Conservation (phyloP, 148 eudicot genomes). For the Amaranthus palmeri region DNA sequence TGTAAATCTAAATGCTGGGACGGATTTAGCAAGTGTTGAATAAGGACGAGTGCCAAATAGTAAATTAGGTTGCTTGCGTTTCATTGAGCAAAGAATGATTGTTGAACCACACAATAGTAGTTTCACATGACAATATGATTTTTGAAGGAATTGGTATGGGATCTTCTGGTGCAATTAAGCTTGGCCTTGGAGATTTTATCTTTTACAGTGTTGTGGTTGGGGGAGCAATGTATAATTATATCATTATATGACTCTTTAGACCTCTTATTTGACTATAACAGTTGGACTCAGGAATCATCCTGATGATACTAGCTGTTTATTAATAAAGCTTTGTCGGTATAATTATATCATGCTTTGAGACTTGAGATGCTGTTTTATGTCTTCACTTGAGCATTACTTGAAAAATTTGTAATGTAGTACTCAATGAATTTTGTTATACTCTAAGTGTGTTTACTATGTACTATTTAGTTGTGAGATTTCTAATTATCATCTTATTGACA, state of each 20-base stretch:
- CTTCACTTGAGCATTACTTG: conserved; percentile 73
- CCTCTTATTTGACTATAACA: conserved; percentile 84
- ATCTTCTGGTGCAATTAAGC: conserved; percentile 78
- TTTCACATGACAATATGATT: conserved; percentile 43
- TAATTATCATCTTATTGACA: conserved; percentile 2
- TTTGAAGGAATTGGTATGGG: conserved; percentile 91
- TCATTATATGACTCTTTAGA: conserved; percentile 85
- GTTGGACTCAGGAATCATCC: conserved; percentile 84
- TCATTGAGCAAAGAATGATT: conserved; percentile 51
- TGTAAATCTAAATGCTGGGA: conserved; percentile 5
- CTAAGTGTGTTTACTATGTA: conserved; percentile 22
- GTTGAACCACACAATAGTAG: conserved; percentile 26
- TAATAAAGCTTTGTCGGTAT: conserved; percentile 91
- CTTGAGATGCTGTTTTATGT: conserved; percentile 86
- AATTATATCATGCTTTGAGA: conserved; percentile 59
- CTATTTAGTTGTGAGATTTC: neutral
- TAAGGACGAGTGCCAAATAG: conserved; percentile 36
- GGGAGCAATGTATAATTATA: conserved; percentile 76
- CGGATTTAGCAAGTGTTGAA: conserved; percentile 37
- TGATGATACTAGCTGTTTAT: conserved; percentile 70
- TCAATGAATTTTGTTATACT: conserved; percentile 78
- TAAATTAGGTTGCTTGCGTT: conserved; percentile 37
- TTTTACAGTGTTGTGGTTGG: conserved; percentile 96
- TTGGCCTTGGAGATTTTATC: conserved; percentile 89
- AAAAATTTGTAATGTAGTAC: conserved; percentile 74